Evolutionary conservation across 257 asterid species (phyloP), one percentile per base, ranked within the genome.

Genomic region (Cynanchum wilfordii): DNA sequence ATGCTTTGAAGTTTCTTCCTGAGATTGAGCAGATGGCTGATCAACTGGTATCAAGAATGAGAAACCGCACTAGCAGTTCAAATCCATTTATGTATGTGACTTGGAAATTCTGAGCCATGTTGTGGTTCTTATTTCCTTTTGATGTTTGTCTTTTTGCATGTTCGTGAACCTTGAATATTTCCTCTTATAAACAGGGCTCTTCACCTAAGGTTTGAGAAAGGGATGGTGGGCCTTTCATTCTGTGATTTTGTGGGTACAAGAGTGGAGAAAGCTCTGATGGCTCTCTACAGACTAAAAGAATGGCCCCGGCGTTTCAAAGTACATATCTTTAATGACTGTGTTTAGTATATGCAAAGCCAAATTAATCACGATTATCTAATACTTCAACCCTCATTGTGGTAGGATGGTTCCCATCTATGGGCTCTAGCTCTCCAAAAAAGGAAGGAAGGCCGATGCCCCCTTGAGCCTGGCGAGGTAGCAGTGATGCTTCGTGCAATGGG

Each of bases 341-440:
- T n/a, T 7, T 27, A 44, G 44, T 10, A 3, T 38, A 20, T 20
- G 40, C 0, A 51, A 27, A 60, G 36, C n/a, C 10, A 42, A 60
- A n/a, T n/a, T 72, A 47, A 64, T 38, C 13, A 24, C 38, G 29
- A 38, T 44, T 29, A 11, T 25, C 64, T 78, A 40, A 70, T 79
- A 42, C 44, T 72, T 20, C 60, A 67, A 47, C 68, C 72, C 56
- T 77, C 58, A 54, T 56, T 50, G 42, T 76, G 73, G 80, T 86
- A 95, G 99, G 99, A 95, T 77, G 99, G 99, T 58, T 87, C 99
- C 75, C 99, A 95, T 89, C 92, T 95, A 52, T 95, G 99, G 99
- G 81, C 95, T 56, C 79, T 92, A 78, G 98, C 99, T 68, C 91
- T 95, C 73, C 99, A 95, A 84, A 95, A 95, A 80, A 85, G 98